phyloP scores from a whole-genome alignment of 1,139 yeast species.

The Arxiozyma slooffiae region DNA sequence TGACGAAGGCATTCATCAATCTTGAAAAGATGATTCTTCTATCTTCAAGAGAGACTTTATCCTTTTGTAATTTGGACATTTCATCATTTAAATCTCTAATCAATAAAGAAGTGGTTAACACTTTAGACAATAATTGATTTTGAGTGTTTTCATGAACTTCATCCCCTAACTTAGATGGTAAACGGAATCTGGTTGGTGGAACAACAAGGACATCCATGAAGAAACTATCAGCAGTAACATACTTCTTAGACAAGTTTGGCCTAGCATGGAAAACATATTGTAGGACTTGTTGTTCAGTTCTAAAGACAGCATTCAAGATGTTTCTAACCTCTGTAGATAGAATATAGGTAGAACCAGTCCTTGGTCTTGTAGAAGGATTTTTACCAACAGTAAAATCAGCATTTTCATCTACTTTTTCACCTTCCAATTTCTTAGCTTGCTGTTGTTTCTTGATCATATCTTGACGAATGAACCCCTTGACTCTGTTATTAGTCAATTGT shows the following conservation, averaged over 20 bases:
- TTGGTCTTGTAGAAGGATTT: slow-evolving; percentile 42
- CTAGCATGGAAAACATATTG: slow-evolving; percentile 66
- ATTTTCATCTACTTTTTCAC: slow-evolving; percentile 25
- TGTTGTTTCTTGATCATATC: slow-evolving; percentile 48
- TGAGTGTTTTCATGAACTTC: slow-evolving; percentile 92
- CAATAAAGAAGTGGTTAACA: slow-evolving; percentile 67
- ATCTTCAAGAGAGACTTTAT: slow-evolving; percentile 53
- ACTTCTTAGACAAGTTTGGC: slow-evolving; percentile 44
- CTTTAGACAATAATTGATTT: slow-evolving; percentile 73
- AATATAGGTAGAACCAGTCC: slow-evolving; percentile 72
- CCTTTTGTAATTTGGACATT: slow-evolving; percentile 52
- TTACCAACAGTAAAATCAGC: slow-evolving; percentile 28
- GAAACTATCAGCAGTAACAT: slow-evolving; percentile 73
- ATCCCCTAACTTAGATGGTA: slow-evolving; percentile 95
- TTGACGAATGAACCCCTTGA: slow-evolving; percentile 67
- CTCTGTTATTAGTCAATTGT: slow-evolving; percentile 70
- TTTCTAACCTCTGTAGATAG: slow-evolving; percentile 80
- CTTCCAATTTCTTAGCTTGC: slow-evolving; percentile 21
- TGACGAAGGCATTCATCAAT: slow-evolving; percentile 89
- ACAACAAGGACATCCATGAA: slow-evolving; percentile 81
- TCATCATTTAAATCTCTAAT: slow-evolving; percentile 86
- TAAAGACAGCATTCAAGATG: slow-evolving; percentile 64
- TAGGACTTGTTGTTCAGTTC: slow-evolving; percentile 54
- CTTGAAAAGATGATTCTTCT: slow-evolving; percentile 74
- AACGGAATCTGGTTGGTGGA: slow-evolving; percentile 93